Base-by-base conservation (phyloP, 768 basidiomycete species). In the Termitomyces sp. region DNA sequence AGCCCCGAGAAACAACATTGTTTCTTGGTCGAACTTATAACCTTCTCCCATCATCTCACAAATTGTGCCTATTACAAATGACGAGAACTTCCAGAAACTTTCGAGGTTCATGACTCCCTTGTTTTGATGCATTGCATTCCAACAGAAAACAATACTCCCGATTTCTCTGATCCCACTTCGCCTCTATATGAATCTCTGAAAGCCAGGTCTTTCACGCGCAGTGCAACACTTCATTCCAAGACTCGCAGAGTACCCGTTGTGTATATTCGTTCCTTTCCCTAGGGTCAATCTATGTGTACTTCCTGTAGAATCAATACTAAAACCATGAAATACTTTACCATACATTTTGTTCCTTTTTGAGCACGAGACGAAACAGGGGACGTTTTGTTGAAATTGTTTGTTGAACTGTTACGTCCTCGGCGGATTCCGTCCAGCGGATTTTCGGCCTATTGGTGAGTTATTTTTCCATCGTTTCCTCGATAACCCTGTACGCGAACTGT, bases 11-110 rank as follows among this genome's bases (percentile, higher is more conserved):
- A 73, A 82, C 10, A 73, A 82, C 26, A 62, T 85, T 47, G 66
- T 85, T 35, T 87, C 86, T 37, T 91, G 89, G 89, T 86, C 86
- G 19, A 86, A 87, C 65, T 87, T 88, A 63, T 82, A 38, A 51
- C 11, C 23, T 17, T 37, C 15, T 10, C 21, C 17, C 15, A 1
- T 35, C 21, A n/a, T 8, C 33, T 37, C 12, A 12, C 31, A 21
- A 17, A 37, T 37, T 5, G 21, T 38, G 15, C 21, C 3, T 26
- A 9, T 50, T 26, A 14, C 35, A 21, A 26, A 15, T 50, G 23
- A 37, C 23, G 49, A 21, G 23, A 15, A 37, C 23, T 14, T 26
- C 23, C 14, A 17, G 26, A 26, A 21, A 23, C 35, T 28, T 33
- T 35, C 1, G 19, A 50, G 21, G 21, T 28, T 3, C 35, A 38